Conservation (phyloP, 805 yeast genomes). For the Saccharomycopsis selenospora region DNA sequence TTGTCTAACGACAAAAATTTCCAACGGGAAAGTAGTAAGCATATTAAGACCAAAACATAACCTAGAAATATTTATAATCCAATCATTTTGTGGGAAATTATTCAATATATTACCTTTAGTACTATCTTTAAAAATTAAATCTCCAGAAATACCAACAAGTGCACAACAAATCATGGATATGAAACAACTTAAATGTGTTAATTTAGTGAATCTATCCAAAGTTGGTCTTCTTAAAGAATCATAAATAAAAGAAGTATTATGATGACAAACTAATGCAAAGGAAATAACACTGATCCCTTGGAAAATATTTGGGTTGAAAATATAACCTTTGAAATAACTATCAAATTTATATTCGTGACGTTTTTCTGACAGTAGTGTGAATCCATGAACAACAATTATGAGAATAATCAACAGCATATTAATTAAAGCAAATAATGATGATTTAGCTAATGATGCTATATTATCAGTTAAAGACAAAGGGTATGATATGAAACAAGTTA, state of each 20-base stretch:
- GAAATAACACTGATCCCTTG: constrained; percentile 93
- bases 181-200: constrained; percentile 79
- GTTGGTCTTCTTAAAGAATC: constrained; percentile 76
- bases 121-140: constrained; percentile 61
- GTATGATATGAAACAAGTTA: constrained; percentile 66
- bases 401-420: constrained; percentile 77
- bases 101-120: constrained; percentile 86
- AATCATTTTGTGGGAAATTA: constrained; percentile 73
- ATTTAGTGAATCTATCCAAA: constrained; percentile 59
- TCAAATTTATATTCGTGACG: constrained; percentile 30
- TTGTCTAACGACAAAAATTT: constrained; percentile 83
- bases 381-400: constrained; percentile 64
- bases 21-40: constrained; percentile 88
- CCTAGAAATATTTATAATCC: constrained; percentile 76
- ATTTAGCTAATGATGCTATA: constrained; percentile 79
- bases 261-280: constrained; percentile 93
- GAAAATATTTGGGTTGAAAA: constrained; percentile 57
- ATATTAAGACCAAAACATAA: constrained; percentile 87
- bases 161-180: constrained; percentile 76
- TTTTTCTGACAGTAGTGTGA: constrained; percentile 5
- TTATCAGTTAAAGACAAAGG: constrained; percentile 78
- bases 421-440: constrained; percentile 75
- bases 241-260: constrained; percentile 84
- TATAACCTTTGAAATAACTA: constrained; percentile 23
- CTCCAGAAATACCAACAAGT: constrained; percentile 73